A percentile compares a stretch with the other conserved stretches of the same genome.
phyloP scores from a whole-genome alignment of 345 rosid genomes.

The Streptanthus diversifolius region DNA sequence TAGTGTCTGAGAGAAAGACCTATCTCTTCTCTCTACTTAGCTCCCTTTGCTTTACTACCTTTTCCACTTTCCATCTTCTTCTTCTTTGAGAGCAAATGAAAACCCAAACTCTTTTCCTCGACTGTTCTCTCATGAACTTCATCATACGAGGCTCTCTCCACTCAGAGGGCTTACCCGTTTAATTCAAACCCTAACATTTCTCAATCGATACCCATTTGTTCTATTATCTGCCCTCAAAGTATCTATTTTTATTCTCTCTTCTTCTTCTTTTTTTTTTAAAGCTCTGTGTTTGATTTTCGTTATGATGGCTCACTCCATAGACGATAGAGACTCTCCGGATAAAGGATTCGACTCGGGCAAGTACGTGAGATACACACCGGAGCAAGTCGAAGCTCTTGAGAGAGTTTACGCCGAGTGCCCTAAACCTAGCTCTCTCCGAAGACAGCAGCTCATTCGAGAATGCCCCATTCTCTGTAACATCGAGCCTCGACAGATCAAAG shows the following conservation, averaged over 20 bases:
- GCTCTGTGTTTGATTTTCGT: background rate
- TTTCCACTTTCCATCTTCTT: background rate
- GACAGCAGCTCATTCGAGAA: conserved; percentile 40
- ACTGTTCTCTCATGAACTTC: conserved; percentile 35
- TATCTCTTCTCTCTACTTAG: background rate
- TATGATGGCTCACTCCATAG: conserved; percentile 40
- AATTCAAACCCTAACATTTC: background rate
- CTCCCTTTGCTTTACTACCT: background rate
- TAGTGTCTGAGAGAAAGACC: conserved; percentile 23
- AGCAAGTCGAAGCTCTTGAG: conserved; percentile 42
- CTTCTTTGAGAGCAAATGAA: conserved; percentile 5
- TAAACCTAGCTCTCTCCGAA: conserved; percentile 37
- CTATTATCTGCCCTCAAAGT: background rate
- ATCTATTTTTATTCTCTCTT: background rate
- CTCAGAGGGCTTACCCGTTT: conserved; percentile 37
- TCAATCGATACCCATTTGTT: background rate
- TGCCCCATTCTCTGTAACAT: conserved; percentile 35
- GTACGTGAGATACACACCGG: conserved; percentile 40
- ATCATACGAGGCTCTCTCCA: conserved; percentile 39
- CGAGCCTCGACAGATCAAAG: conserved; percentile 42
- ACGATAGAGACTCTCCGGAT: conserved; percentile 36
- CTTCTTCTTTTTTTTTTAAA: background rate
- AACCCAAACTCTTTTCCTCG: conserved; percentile 9
- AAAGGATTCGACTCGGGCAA: conserved; percentile 37
- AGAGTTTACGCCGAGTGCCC: conserved; percentile 42